phyloP scores from a whole-genome alignment of 1,284 basidiomycete species.

The Microbotryum violaceum region DNA sequence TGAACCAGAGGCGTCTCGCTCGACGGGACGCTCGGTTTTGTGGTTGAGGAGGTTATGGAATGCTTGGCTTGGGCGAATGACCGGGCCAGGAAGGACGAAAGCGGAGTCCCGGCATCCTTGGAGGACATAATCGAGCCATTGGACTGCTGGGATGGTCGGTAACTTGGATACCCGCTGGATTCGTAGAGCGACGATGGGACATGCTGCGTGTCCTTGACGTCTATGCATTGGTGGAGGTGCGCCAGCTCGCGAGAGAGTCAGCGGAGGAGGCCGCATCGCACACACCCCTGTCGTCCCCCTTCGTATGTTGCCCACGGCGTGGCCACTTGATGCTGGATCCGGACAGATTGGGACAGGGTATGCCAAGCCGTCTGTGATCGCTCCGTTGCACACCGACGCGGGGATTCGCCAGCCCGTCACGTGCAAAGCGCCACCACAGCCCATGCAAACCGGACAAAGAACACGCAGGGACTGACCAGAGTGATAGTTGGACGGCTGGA shows the following conservation, averaged over 20 bases:
- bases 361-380: no score
- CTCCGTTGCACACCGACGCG: not conserved
- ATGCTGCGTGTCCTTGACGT: conserved; percentile 9
- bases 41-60: not conserved
- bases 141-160: not conserved
- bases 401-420: not conserved
- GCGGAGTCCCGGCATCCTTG: no score
- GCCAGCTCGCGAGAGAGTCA: not conserved
- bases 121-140: no score
- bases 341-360: no score
- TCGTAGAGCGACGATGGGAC: not conserved
- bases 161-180: not conserved
- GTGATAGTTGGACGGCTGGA: no score
- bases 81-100: not conserved
- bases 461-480: no score
- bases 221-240: not conserved
- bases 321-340: no score
- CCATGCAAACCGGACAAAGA: no score
- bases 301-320: not conserved
- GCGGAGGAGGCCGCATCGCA: not conserved
- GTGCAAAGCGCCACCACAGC: no score
- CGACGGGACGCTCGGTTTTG: not conserved
- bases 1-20: no score
- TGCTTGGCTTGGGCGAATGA: not conserved
- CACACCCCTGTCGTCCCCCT: not conserved